phyloP scores from a whole-genome alignment of 2,329 filamentous ascomycete species.

The Ceratocystis cubensis region DNA sequence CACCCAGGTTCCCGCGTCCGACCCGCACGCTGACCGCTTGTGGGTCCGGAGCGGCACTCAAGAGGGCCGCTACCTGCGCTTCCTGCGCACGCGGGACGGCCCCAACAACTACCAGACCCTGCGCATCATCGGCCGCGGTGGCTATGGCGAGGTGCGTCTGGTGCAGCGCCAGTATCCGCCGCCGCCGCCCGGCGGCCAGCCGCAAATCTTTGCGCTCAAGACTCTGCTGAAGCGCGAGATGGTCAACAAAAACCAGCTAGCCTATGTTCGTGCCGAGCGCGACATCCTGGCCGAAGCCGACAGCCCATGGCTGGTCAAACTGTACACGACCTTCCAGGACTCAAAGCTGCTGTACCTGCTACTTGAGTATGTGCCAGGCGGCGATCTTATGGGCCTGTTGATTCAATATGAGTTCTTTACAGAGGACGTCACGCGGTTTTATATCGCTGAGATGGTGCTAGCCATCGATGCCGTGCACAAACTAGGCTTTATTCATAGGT shows the following conservation, averaged over 20 bases:
- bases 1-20: background rate
- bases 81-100: slow-evolving; percentile 56
- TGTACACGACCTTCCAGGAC: slow-evolving; percentile 71
- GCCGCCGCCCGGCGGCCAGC: slow-evolving; percentile 38
- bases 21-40: slow-evolving; percentile 13
- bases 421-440: slow-evolving; percentile 71
- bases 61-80: slow-evolving; percentile 59
- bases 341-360: slow-evolving; percentile 64
- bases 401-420: slow-evolving; percentile 78
- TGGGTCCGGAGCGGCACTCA: slow-evolving; percentile 18
- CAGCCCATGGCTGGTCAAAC: slow-evolving; percentile 68
- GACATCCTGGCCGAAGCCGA: slow-evolving; percentile 70
- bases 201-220: slow-evolving; percentile 68
- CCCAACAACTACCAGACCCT: slow-evolving; percentile 62
- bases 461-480: slow-evolving; percentile 74
- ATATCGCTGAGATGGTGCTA: slow-evolving; percentile 67
- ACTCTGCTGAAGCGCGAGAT: slow-evolving; percentile 68
- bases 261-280: slow-evolving; percentile 65
- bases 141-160: slow-evolving; percentile 66
- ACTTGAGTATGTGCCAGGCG: slow-evolving; percentile 71
- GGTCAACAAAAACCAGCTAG: slow-evolving; percentile 71
- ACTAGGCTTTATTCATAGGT: slow-evolving; percentile 68
- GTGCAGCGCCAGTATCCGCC: slow-evolving; percentile 49
- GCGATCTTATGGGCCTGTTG: slow-evolving; percentile 73
- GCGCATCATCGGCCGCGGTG: slow-evolving; percentile 70